Percentiles rank a stretch among this genome's conserved stretches.
Conservation (phyloP, 257 asterid genomes). For the Linaria vulgaris region DNA sequence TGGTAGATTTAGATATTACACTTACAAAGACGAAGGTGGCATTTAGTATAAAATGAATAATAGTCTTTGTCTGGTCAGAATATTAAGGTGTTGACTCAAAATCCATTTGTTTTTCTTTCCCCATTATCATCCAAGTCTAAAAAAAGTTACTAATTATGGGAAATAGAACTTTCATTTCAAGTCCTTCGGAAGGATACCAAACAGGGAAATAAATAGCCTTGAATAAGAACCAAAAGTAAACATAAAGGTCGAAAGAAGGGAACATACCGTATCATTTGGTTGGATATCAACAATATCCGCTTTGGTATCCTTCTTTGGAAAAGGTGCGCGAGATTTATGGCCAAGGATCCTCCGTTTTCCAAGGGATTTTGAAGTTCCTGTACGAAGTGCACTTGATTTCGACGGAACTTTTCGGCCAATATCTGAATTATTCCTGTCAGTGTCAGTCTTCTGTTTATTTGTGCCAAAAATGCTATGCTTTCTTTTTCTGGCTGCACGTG, state of each 20-base stretch:
- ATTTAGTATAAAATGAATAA: neutral
- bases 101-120: neutral
- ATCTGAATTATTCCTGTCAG: slow-evolving; percentile 34
- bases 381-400: slow-evolving; percentile 29
- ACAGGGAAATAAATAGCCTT: neutral
- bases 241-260: slow-evolving; percentile 10
- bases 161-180: neutral
- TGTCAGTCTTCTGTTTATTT: slow-evolving; percentile 42
- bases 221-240: slow-evolving; percentile 14
- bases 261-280: slow-evolving; percentile 48
- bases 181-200: neutral
- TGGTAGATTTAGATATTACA: neutral
- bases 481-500: slow-evolving; percentile 42
- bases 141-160: neutral
- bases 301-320: slow-evolving; percentile 22
- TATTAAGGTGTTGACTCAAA: neutral
- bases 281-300: slow-evolving; percentile 32
- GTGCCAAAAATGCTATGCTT: slow-evolving; percentile 32
- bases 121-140: neutral
- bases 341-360: slow-evolving; percentile 34
- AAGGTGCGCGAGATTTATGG: slow-evolving; percentile 31
- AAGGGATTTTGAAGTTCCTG: slow-evolving; percentile 34
- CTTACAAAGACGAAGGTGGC: neutral
- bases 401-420: slow-evolving; percentile 30
- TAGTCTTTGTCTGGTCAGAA: neutral